Evolutionary conservation across 306 rosid genomes (phyloP), one percentile per base, ranked within the genome.

Genomic region (Pyrus communis): DNA sequence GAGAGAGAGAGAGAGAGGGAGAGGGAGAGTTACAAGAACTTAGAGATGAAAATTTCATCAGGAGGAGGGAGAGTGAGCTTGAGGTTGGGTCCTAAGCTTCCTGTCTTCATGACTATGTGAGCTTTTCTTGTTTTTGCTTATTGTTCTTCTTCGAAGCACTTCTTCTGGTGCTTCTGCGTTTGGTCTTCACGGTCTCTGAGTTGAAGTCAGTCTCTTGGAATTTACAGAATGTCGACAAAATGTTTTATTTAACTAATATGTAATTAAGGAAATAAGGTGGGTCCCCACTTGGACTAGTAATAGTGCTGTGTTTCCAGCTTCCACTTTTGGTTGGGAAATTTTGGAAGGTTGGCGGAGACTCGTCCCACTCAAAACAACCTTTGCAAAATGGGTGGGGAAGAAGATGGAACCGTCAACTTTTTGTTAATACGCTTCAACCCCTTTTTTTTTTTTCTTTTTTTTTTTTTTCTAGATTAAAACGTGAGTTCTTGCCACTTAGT

Each of bases 1-100:
- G 46, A 77, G 23, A 73, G 19, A 31, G 0, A 33, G 9, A 71
- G 46, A 77, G 23, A 74, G 19, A 78, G 11, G 57, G 51, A 61
- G 45, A 69, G 42, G 76, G 83, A 80, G 40, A 78, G 73, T 83
- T 85, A 95, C 99, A 92, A 84, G 81, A 89, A 95, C 46, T 81
- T 92, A 67, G 94, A 60, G 80, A 92, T 83, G 71, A 89, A 85
- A 71, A 78, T 79, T 45, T 90, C 96, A 62, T 89, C 96, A 11
- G 89, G 80, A 12, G 70, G 84, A 84, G 99, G 99, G 51, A 95
- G 85, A 27, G 87, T 80, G 76, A 95, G 97, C 83, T 84, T 90
- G 83, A 95, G 97, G 74, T 69, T 82, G 21, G 73, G 84, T 7
- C 82, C 85, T 74, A 92, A 82, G 69, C 58, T 73, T 79, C 97